phyloP scores from a whole-genome alignment of 1,284 basidiomycete species.

The Trichosporon faecale region DNA sequence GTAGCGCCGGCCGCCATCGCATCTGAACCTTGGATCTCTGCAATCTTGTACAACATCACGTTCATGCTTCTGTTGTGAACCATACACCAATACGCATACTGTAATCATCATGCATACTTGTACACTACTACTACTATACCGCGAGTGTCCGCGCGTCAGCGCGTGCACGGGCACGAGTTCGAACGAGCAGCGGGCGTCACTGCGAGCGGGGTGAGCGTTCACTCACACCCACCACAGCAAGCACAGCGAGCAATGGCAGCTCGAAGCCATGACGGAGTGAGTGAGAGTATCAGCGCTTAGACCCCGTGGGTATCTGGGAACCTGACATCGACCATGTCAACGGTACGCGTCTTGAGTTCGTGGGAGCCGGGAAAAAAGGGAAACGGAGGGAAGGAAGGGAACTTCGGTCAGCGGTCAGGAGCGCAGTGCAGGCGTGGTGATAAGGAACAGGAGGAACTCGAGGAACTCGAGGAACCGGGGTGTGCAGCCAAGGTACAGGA shows the following conservation, averaged over 20 bases:
- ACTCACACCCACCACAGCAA: too few relatives aligned
- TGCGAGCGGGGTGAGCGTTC: too few relatives aligned
- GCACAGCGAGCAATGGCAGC: too few relatives aligned
- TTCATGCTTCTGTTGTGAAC: constrained; percentile 9
- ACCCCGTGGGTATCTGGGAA: neutral
- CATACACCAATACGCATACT: constrained; percentile 10
- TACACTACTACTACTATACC: neutral
- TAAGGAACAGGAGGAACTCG: neutral
- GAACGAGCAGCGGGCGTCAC: neutral
- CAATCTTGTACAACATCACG: constrained; percentile 7
- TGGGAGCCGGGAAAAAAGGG: neutral
- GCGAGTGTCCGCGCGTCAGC: too few relatives aligned
- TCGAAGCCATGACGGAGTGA: too few relatives aligned
- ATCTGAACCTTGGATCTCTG: neutral
- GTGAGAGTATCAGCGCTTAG: neutral
- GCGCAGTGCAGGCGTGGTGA: too few relatives aligned
- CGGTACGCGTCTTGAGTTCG: too few relatives aligned
- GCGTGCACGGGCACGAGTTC: too few relatives aligned
- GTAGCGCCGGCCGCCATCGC: neutral
- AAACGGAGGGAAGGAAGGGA: neutral
- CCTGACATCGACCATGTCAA: too few relatives aligned
- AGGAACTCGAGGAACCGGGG: neutral
- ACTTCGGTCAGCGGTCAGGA: too few relatives aligned
- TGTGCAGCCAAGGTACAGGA: neutral
- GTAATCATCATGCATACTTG: constrained; percentile 10